Evolutionary conservation across 441 rosid species (phyloP), one percentile per base, ranked within the genome.

Genomic region (Pelargonium myrrhifolium): DNA sequence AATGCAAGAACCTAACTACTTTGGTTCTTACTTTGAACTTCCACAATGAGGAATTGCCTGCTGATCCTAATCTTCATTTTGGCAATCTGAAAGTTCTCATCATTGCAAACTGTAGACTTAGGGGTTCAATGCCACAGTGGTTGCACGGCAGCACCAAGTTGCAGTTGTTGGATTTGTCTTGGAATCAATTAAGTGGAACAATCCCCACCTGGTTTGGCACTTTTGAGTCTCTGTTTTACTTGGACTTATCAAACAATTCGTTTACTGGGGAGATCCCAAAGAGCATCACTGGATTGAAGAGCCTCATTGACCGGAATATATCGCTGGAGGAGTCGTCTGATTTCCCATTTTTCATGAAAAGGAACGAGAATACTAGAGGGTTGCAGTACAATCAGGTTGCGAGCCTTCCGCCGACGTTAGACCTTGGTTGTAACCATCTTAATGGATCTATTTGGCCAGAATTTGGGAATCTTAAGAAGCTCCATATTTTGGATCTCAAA

Each of bases 191-290:
- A 77, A 42, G 24, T 3, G 90, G 92, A 59, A 9, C 62, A 37
- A 79, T 89, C 43, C 95, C 98, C 0, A 18, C 55, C n/a, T 89
- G 96, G 95, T 51, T 89, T 22, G 88, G 88, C 43, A 28, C 24
- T 37, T 86, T 83, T 67, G 51, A 14, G 5, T 60, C 73, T 68
- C 85, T 92, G 1, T 92, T 92, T 83, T 92, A 92, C 84, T 74
- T 92, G 83, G 97, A 89, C 77, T 72, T 92, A 21, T 89, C 98
- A 0, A 89, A 89, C 77, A 92, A 92, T 68, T 83, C 93, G 0
- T 78, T 92, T 21, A 72, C 68, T 0, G 94, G 94, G 14, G 83
- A 86, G 70, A 82, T 92, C 68, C 96, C 98, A 0, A 88, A 77
- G 75, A 79, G 70, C 70, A 24, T 92, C 14, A 82, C 94, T 60